Evolutionary conservation across 2,329 filamentous ascomycete species (phyloP), one percentile per base, ranked within the genome.

Genomic region (Phyllosticta citrichinensis): DNA sequence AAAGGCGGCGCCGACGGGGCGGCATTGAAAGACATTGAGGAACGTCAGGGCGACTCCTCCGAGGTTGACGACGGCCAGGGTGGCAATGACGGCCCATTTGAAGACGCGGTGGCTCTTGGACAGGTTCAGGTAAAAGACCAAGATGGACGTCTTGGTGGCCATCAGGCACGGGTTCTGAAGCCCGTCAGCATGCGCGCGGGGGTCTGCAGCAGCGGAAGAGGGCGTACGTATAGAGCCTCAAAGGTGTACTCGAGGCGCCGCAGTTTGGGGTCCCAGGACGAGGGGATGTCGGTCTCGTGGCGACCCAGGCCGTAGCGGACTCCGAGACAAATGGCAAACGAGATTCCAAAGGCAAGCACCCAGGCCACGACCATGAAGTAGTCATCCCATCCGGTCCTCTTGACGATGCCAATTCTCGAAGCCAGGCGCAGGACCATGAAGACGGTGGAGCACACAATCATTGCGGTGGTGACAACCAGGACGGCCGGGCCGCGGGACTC

Each of bases 81-180:
- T 91, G 4, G 81, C 79, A 78, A 91, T 91, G n/a, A 90, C 94
- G n/a, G 87, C 86, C 74, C 87, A 83, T 62, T 88, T 85, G 65
- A 96, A 87, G 56, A 92, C 79, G 64, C 84, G 84, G 66, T 95
- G 85, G 62, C 90, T 88, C 67, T 87, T 87, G 25, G 90, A 89
- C 55, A 97, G 80, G 51, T 87, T 87, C 56, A 97, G 80, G 75
- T 95, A 97, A 74, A 97, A 97, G 58, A 94, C 81, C 62, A 97
- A 80, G 67, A 97, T 89, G n/a, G 91, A 95, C 0, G 89, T 91
- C 75, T 97, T 97, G 57, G 90, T 91, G 2, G 88, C 86, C 89
- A 96, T 95, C 61, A 96, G 79, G 3, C 89, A 87, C 12, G 91
- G 91, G 70, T 96, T 95, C 86, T 92, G 68, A 57, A 51, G 40